Evolutionary conservation across 2,329 filamentous ascomycete species (phyloP), one percentile per base, ranked within the genome.

Genomic region (Aspergillus sojae): DNA sequence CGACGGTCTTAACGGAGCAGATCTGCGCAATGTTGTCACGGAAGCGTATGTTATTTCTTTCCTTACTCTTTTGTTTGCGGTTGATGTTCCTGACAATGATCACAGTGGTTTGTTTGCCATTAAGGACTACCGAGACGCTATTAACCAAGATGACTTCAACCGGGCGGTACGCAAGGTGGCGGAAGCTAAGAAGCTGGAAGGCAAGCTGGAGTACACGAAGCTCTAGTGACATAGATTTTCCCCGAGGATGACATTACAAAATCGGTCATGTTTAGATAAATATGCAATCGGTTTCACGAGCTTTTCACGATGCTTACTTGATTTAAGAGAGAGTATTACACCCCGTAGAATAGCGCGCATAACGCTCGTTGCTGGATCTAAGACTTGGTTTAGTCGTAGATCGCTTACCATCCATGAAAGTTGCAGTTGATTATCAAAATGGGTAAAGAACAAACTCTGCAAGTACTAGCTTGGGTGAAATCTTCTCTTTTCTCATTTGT

Each of bases 101-200:
- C 67, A 57, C 65, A 96, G 93, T 70, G 95, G 95, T 67, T 83
- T 99, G 45, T 98, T 97, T 79, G 94, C 95, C 50, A 99, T 99
- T 86, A 98, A 98, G 81, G 95, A 97, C 76, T 97, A 98, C 79
- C 86, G 96, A 66, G 95, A 99, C 73, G 89, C 93, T 14, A 92
- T 99, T 80, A 98, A 92, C 81, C 95, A 99, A 79, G 95, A 99
- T 74, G 95, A 99, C 77, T 97, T 98, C 88, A 99, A 97, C 85
- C 97, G 97, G 83, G 95, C 95, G 4, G 95, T 99, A 60, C 90
- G 95, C 70, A 99, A 99, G 87, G 91, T 99, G 70, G 93, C 92
- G 19, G 95, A 99, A 81, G 86, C 92, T 66, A 99, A 99, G 92
- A 99, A 99, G 83, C 82, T 99, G 73, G 95, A 99, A 81, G 94